These are phyloP conservation scores for Penicillium freii DNA, from an alignment of 2,329 filamentous ascomycete species.

Conservation along the genomic window DNA sequence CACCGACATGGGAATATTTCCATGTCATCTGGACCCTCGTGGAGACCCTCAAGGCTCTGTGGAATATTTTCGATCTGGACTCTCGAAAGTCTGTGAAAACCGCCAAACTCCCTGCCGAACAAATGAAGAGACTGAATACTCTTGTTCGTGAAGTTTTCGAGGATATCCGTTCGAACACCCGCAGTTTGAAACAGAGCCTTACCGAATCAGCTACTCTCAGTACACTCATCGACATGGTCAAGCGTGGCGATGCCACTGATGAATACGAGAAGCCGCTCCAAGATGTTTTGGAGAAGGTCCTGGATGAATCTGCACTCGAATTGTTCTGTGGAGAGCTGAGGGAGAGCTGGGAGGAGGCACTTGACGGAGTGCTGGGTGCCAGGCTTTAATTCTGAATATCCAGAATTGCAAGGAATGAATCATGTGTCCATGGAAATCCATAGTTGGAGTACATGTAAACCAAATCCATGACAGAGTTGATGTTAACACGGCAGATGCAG, in stretches of 20 bases:
- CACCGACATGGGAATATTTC: constrained; percentile 44
- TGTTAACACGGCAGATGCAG: neutral
- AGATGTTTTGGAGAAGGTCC: constrained; percentile 33
- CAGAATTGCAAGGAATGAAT: neutral
- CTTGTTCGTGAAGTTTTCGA: constrained; percentile 32
- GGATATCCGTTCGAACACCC: constrained; percentile 35
- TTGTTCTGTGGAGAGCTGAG: constrained; percentile 45
- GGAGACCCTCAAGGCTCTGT: constrained; percentile 43
- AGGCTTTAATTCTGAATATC: constrained; percentile 23
- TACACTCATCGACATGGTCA: constrained; percentile 40
- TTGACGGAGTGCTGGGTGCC: constrained; percentile 40
- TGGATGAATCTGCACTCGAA: constrained; percentile 42
- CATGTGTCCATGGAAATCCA: neutral
- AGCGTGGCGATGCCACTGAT: constrained; percentile 25
- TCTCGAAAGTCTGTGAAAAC: constrained; percentile 35
- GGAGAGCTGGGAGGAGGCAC: constrained; percentile 49
- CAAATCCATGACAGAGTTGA: neutral
- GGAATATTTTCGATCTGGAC: constrained; percentile 32
- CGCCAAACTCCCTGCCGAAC: constrained; percentile 34
- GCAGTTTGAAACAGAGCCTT: constrained; percentile 38
- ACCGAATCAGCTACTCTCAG: constrained; percentile 44
- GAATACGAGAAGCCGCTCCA: constrained; percentile 29
- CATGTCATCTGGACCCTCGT: constrained; percentile 40
- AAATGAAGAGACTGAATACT: constrained; percentile 30
- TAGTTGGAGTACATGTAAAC: neutral